Conservation (phyloP, 768 basidiomycete species). For the Amanita rimosa region DNA sequence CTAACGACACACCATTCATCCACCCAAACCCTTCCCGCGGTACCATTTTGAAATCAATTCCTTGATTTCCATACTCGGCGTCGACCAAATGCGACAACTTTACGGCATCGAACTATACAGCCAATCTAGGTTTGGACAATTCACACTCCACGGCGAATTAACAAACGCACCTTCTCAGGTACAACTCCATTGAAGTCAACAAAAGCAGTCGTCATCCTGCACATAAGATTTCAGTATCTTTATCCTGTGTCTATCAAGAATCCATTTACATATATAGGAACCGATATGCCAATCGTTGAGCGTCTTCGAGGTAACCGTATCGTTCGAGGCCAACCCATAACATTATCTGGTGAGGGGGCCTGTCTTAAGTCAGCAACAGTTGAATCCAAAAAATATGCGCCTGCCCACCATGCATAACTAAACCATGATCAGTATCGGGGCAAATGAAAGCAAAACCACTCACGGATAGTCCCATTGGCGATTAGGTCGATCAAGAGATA, state of each 20-base stretch:
- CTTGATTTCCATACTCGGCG: conserved; percentile 95
- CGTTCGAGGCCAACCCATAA: conserved; percentile 94
- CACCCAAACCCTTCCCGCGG: conserved; percentile 97
- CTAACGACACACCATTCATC: conserved; percentile 75
- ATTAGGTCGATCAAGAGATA: conserved; percentile 92
- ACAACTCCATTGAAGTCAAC: conserved; percentile 98
- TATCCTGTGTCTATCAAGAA: neutral
- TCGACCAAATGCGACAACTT: conserved; percentile 92
- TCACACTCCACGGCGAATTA: neutral
- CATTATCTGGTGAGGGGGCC: conserved; percentile 99
- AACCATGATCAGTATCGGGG: conserved; percentile 9
- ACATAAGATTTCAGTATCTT: neutral
- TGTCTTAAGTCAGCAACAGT: conserved; percentile 12
- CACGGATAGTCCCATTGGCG: conserved; percentile 98
- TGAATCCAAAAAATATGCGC: neutral
- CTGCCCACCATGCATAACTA: conserved; percentile 55
- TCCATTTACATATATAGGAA: conserved; percentile 88
- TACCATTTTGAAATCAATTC: conserved; percentile 95
- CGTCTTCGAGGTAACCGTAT: conserved; percentile 91
- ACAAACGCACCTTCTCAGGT: conserved; percentile 74
- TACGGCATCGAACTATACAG: conserved; percentile 80
- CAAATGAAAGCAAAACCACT: conserved; percentile 20
- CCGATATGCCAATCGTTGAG: conserved; percentile 86
- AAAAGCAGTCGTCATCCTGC: conserved; percentile 86
- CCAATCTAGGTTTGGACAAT: too few species aligned